These are phyloP conservation scores for Alternaria sp. DNA, from an alignment of 2,329 filamentous ascomycete species.

Conservation along the genomic window DNA sequence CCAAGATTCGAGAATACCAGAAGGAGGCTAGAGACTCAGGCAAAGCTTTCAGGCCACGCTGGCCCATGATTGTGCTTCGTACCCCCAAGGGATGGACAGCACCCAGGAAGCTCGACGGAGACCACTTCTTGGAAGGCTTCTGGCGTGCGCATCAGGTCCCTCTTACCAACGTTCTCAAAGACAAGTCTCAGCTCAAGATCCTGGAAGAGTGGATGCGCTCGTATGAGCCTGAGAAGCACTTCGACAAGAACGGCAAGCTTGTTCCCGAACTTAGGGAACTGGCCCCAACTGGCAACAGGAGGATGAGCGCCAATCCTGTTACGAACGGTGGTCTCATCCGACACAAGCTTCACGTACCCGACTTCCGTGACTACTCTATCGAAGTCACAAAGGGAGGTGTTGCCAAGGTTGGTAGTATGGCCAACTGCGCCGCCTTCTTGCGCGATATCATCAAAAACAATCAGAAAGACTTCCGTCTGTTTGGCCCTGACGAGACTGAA, in stretches of 20 bases:
- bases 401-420: constrained; percentile 70
- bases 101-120: constrained; percentile 71
- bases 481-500: constrained; percentile 82
- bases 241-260: constrained; percentile 70
- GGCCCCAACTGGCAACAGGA: constrained; percentile 69
- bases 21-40: constrained; percentile 75
- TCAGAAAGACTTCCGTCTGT: constrained; percentile 73
- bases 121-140: constrained; percentile 76
- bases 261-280: constrained; percentile 69
- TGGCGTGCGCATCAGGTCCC: constrained; percentile 83
- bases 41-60: constrained; percentile 73
- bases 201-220: constrained; percentile 80
- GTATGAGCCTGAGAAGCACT: constrained; percentile 77
- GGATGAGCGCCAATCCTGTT: constrained; percentile 81
- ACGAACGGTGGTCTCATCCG: constrained; percentile 74
- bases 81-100: constrained; percentile 83
- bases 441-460: constrained; percentile 73
- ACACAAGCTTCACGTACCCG: constrained; percentile 72
- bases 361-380: constrained; percentile 74
- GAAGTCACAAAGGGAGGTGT: constrained; percentile 68
- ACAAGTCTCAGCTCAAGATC: constrained; percentile 70
- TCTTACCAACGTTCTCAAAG: constrained; percentile 72
- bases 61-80: constrained; percentile 82
- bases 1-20: constrained; percentile 73
- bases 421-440: constrained; percentile 72